phyloP scores from a whole-genome alignment of 805 yeast genomes.

The Candida maltosa region DNA sequence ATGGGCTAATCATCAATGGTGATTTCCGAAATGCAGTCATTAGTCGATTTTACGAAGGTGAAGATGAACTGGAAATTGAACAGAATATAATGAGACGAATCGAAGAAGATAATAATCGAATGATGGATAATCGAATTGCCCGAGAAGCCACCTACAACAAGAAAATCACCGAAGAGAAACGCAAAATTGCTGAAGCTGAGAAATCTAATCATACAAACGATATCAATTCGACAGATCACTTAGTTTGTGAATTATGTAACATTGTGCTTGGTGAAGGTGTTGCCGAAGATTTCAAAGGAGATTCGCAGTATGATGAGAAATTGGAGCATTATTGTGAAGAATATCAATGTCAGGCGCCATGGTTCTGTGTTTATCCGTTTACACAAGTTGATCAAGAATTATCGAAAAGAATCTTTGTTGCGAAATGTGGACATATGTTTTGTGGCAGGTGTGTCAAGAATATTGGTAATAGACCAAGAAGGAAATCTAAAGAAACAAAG shows the following conservation, averaged over 20 bases:
- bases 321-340: conserved; percentile 20
- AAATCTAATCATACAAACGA: conserved; percentile 27
- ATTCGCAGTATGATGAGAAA: conserved; percentile 24
- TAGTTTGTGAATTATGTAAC: conserved; percentile 65
- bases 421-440: conserved; percentile 78
- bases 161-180: conserved; percentile 26
- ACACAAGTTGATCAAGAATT: conserved; percentile 55
- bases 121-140: conserved; percentile 28
- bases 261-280: conserved; percentile 71
- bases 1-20: neutral
- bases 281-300: conserved; percentile 47
- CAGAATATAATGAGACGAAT: conserved; percentile 36
- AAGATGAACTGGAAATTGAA: conserved; percentile 15
- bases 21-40: neutral
- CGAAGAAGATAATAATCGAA: conserved; percentile 37
- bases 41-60: conserved; percentile 2
- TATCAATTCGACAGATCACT: conserved; percentile 15
- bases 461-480: conserved; percentile 45
- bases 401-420: conserved; percentile 62
- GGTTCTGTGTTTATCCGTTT: conserved; percentile 51
- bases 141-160: conserved; percentile 29
- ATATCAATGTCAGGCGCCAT: conserved; percentile 55
- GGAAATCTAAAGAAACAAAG: conserved; percentile 15
- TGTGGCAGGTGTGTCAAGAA: conserved; percentile 82
- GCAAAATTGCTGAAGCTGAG: conserved; percentile 19